Evolutionary conservation across 2,329 filamentous ascomycete species (phyloP).

Genomic region (Neonectria faginata): DNA sequence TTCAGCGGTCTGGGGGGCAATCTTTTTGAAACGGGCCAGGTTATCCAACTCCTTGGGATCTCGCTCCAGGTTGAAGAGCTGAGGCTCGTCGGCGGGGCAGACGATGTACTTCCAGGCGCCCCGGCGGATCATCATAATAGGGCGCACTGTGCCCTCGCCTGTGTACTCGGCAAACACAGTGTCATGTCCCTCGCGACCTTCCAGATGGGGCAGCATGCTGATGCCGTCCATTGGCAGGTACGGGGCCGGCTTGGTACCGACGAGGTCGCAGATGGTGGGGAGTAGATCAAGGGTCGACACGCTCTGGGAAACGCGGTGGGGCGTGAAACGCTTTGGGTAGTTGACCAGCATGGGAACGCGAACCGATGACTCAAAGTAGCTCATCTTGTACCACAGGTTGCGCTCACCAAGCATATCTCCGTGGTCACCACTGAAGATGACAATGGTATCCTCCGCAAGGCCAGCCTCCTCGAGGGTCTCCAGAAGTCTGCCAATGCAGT

Average conservation of each 20-base stretch:
- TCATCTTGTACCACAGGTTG: conserved; percentile 97
- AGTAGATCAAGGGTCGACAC: conserved; percentile 93
- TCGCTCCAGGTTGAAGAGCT: conserved; percentile 81
- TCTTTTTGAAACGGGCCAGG: conserved; percentile 64
- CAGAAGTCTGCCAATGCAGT: conserved; percentile 87
- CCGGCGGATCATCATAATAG: conserved; percentile 93
- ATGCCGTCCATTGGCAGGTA: conserved; percentile 87
- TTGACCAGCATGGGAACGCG: conserved; percentile 89
- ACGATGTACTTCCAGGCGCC: conserved; percentile 92
- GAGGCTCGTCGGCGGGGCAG: conserved; percentile 84
- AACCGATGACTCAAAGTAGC: conserved; percentile 91
- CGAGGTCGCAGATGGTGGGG: conserved; percentile 87
- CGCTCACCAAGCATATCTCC: conserved; percentile 97
- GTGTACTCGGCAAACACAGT: conserved; percentile 97
- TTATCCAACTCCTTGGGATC: conserved; percentile 86
- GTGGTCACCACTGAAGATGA: conserved; percentile 94
- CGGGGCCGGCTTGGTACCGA: conserved; percentile 75
- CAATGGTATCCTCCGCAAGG: conserved; percentile 85
- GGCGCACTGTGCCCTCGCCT: conserved; percentile 88
- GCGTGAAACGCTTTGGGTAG: conserved; percentile 79
- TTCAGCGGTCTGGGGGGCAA: conserved; percentile 53
- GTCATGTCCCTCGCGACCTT: conserved; percentile 75
- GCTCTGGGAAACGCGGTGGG: conserved; percentile 82
- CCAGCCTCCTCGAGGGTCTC: conserved; percentile 82
- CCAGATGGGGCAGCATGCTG: conserved; percentile 83